A percentile compares a stretch with the other conserved stretches of the same genome.
Evolutionary conservation across 164 flowering plant genomes (phyloP).

Genomic region (Paratinospora sagittata): DNA sequence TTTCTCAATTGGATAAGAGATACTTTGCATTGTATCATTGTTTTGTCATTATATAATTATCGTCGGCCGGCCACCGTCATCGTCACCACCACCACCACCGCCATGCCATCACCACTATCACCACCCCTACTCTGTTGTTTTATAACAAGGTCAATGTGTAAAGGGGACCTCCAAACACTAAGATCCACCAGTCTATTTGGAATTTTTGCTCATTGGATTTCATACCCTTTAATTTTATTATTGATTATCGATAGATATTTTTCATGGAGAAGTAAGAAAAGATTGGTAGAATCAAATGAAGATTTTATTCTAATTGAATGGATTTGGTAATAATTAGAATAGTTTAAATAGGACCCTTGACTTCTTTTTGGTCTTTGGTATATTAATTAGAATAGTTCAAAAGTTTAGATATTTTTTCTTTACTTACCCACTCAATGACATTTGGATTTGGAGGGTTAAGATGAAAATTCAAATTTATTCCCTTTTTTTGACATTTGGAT

Average conservation of each 20-base stretch:
- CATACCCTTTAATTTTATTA: not conserved
- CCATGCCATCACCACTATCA: not conserved
- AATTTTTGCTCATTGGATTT: not conserved
- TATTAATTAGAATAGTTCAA: not conserved
- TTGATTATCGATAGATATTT: not conserved
- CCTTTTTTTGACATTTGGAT: no score
- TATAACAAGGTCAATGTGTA: not conserved
- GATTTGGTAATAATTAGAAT: not conserved
- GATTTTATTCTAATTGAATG: not conserved
- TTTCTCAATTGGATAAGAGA: not conserved
- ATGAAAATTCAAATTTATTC: no score
- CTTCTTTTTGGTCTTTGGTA: not conserved
- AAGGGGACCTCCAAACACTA: not conserved
- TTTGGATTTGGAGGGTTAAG: no score
- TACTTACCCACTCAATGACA: no score
- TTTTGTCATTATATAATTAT: not conserved
- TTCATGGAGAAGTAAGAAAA: not conserved
- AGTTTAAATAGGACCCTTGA: not conserved
- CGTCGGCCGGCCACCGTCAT: not conserved
- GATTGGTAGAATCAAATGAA: not conserved
- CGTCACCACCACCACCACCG: not conserved
- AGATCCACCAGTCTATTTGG: not conserved
- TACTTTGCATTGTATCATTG: not conserved
- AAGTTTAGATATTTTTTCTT: no score
- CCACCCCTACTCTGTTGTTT: not conserved